Conservation (phyloP, 2,329 filamentous ascomycete genomes). For the Fusarium sublunatum region DNA sequence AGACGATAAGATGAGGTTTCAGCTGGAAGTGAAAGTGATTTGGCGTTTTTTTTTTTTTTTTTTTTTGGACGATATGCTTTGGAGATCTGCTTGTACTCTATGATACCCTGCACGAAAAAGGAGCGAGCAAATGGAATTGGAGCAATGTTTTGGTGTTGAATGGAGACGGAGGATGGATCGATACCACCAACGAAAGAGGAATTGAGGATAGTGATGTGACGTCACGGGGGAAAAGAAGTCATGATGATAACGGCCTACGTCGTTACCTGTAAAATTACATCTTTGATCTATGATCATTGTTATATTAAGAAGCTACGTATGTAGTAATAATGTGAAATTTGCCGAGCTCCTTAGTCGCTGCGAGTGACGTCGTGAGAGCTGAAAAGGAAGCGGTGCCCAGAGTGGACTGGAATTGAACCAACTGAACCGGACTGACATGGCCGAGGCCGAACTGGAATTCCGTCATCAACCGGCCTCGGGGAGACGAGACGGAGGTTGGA, state of each 20-base stretch:
- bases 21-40: conserved; percentile 7
- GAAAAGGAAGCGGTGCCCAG: conserved; percentile 18
- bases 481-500: conserved; percentile 10
- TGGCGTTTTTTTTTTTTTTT: conserved; percentile 33
- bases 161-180: conserved; percentile 9
- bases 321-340: conserved; percentile 1
- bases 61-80: conserved; percentile 19
- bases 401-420: not conserved
- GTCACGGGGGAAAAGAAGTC: conserved; percentile 19
- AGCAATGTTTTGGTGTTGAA: conserved; percentile 22
- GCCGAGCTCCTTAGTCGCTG: conserved; percentile 5
- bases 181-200: conserved; percentile 12
- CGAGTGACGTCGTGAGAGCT: conserved; percentile 25
- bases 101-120: conserved; percentile 44
- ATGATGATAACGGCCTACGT: conserved; percentile 10
- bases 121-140: conserved; percentile 36
- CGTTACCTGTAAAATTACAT: conserved; percentile 8
- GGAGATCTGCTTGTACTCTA: conserved; percentile 32
- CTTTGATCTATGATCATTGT: not conserved
- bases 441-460: conserved; percentile 17
- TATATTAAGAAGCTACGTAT: conserved; percentile 8
- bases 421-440: conserved; percentile 12
- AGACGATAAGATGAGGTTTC: conserved; percentile 22
- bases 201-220: conserved; percentile 15
- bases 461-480: conserved; percentile 23